Base-by-base conservation (phyloP, 768 basidiomycete genomes). In the Boletales sp. region DNA sequence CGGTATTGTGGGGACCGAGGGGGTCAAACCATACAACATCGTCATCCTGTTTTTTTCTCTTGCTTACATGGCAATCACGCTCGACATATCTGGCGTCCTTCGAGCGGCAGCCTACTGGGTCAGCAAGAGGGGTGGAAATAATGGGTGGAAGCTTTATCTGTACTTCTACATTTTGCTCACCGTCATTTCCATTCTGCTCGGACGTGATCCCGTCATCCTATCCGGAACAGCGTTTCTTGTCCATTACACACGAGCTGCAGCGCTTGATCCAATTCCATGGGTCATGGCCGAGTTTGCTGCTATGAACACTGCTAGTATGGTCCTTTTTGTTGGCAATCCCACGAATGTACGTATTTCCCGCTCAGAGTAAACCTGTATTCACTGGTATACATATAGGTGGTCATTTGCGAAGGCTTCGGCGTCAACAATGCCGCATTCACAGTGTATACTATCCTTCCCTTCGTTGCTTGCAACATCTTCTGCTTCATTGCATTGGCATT, bases 181-280 rank as follows among this genome's bases (percentile, higher is more conserved):
- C 12, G 62, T 79, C 13, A 74, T 85, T 51, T 93, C 90, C 38
- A 74, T 87, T 39, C 57, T 94, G 2, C 74, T 97, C n/a, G 94
- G 94, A 6, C 95, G 97, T 61, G 92, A 97, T 68, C 94, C 94
- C 0, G 81, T 98, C 63, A 90, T 97, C 50, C 78, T 97, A 42
- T 90, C 87, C 12, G 94, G 93, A 2, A 95, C 94, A 0, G 84
- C 86, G 0, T 97, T 97, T 66, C 69, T 97, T 30, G 87, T 85
- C 7, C 95, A 97, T 60, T 91, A 92, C 60, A 94, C 93, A 0
- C 67, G 80, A 31, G 84, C 84, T 8, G 59, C 58, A 30, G 19
- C 66, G 39, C 69, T 83, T 18, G 50, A 81, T 24, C 80, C 83
- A 0, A 71, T 72, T 4, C 73, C 86, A 2, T 88, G 86, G 87